Base-by-base conservation (phyloP, 2,329 filamentous ascomycete genomes). In the Teratosphaeria destructans region DNA sequence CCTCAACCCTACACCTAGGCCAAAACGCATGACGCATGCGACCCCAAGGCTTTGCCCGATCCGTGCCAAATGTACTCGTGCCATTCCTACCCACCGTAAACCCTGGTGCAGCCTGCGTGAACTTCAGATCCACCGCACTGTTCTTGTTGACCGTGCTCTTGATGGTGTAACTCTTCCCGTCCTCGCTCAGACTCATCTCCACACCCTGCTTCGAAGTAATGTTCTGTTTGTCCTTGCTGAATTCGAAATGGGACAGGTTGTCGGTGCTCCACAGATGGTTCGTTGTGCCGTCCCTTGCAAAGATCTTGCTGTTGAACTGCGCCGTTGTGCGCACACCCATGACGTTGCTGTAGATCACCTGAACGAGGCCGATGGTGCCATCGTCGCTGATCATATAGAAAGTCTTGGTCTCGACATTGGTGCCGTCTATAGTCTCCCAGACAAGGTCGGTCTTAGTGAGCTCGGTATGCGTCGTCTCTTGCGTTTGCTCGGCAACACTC, bases 301-400 rank as follows among this genome's bases (percentile, higher is more conserved):
- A 95, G 75, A 97, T 82, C 81, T 97, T 97, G 75, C 83, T 85
- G 79, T 90, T 96, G 83, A 97, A 96, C 77, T 97, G 93, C 72
- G 84, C 86, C 29, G 93, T 99, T 52, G 88, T 92, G 69, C 88
- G 88, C 65, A 99, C 84, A 73, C 93, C 92, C 92, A 85, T 88
- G 73, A 99, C 89, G 77, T 96, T 96, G 80, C 89, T 97, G 81
- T 97, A 96, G 74, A 99, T 96, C 76, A 97, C 82, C 81, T 99
- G 94, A 62, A 84, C 85, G 75, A 96, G 83, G 57, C 82, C 89
- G 64, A 92, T 75, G 64, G 86, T 81, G 56, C 94, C 94, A 61
- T 79, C 84, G 63, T 96, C 89, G 59, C 87, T 81, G 75, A 86
- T 86, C 70, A 96, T 77, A 78, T 99, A 99, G 78, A 96, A 99